Evolutionary conservation across 2,329 filamentous ascomycete genomes (phyloP).

Genomic region (Aspergillus thermomutatus): DNA sequence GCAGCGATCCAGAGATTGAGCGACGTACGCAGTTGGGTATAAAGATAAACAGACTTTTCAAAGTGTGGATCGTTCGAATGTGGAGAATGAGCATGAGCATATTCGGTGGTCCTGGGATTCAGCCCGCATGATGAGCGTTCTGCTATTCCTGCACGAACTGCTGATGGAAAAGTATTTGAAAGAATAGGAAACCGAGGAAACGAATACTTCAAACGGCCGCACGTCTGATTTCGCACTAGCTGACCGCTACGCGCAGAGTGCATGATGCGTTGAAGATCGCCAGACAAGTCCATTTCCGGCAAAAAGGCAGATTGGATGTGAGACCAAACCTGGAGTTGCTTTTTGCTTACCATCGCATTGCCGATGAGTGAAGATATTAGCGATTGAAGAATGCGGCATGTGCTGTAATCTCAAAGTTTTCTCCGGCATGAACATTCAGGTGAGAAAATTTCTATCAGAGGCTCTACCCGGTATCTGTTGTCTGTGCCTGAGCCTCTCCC

Average conservation of each 20-base stretch:
- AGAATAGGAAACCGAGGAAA: too few species aligned
- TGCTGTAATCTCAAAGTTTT: neutral
- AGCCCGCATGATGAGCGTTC: neutral
- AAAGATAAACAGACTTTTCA: too few species aligned
- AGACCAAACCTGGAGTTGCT: neutral
- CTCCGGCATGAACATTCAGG: neutral
- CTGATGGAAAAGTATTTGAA: neutral
- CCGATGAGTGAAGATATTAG: neutral
- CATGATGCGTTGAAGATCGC: neutral
- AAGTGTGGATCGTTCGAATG: too few species aligned
- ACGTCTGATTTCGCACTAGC: neutral
- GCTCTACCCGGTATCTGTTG: neutral
- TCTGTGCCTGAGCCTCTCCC: conserved; percentile 3
- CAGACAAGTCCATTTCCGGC: neutral
- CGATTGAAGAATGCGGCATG: neutral
- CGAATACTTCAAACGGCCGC: neutral
- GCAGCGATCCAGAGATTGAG: too few species aligned
- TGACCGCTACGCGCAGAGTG: neutral
- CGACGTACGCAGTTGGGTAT: too few species aligned
- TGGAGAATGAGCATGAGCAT: too few species aligned
- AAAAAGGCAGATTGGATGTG: neutral
- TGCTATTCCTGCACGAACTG: too few species aligned
- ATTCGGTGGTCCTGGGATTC: too few species aligned
- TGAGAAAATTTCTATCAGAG: neutral
- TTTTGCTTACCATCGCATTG: neutral